Base-by-base conservation (phyloP, 306 rosid genomes). In the Gastrolobium bilobum region DNA sequence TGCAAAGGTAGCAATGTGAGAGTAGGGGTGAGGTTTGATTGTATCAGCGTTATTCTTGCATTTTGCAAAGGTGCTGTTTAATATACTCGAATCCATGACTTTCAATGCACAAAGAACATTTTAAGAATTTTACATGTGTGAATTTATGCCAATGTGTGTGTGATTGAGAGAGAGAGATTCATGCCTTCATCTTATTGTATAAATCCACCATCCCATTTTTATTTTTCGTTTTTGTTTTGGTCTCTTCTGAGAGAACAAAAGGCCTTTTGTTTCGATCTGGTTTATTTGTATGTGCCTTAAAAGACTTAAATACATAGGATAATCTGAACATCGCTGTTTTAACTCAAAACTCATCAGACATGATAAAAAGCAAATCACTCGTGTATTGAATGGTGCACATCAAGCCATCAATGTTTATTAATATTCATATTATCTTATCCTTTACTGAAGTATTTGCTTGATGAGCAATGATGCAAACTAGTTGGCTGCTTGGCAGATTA, bases 391-490 rank as follows among this genome's bases (percentile, higher is more conserved):
- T 1, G 3, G 31, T 69, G 43, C 48, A 15, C 5, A 30, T 62
- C 29, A 50, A 68, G 57, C 43, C 73, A 10, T 0, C 26, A 20
- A 20, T 20, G 26, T 20, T 20, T 20, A 20, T 20, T 20, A 20
- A 20, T 20, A 20, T 20, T 20, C 26, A 20, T 20, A 20, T 20
- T 0, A 20, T 75, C 58, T 81, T 65, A 81, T 75, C 58, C 76
- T 1, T 40, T 20, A 6, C 29, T 63, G 33, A 71, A 40, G 73
- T 61, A 20, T 20, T 20, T 20, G 26, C 26, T 57, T 51, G 37
- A 34, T 10, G 26, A 48, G 53, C 31, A 67, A 58, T 76, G 48
- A 67, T 75, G 70, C 57, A 38, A 76, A 40, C 75, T 39, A 29
- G 76, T 44, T 38, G 40, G 52, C 42, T 75, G 52, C 43, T 63